Percentiles rank a stretch among this genome's conserved stretches.
phyloP scores from a whole-genome alignment of 1,284 basidiomycete species.

The Ustilago hordei region DNA sequence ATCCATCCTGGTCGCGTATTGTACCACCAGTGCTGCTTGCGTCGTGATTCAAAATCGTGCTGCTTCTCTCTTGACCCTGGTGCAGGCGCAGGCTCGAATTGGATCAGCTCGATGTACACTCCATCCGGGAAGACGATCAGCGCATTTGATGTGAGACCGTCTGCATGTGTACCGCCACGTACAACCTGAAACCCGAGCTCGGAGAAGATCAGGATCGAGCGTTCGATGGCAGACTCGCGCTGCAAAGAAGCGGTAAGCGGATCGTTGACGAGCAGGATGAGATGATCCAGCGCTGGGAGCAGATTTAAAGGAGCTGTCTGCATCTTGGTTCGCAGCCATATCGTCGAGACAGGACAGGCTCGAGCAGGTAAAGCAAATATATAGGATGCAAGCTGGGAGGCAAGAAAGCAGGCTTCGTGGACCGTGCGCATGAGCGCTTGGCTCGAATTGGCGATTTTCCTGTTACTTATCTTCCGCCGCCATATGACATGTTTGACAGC shows the following conservation, averaged over 20 bases:
- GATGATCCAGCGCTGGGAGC: conserved; percentile 55
- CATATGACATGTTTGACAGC: background rate
- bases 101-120: conserved; percentile 58
- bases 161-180: conserved; percentile 51
- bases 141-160: conserved; percentile 53
- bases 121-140: conserved; percentile 57
- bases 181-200: conserved; percentile 54
- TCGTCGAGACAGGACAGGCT: background rate
- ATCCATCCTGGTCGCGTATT: conserved; percentile 51
- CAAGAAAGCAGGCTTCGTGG: background rate
- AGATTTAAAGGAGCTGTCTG: conserved; percentile 7
- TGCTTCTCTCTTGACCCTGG: conserved; percentile 26
- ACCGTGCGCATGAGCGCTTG: conserved; percentile 2
- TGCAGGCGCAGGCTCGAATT: conserved; percentile 35
- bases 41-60: conserved; percentile 32
- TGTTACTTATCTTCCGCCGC: too few species aligned
- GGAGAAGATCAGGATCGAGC: conserved; percentile 39
- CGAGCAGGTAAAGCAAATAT: background rate
- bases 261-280: conserved; percentile 50
- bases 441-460: background rate
- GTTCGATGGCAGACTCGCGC: conserved; percentile 27
- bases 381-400: background rate
- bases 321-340: conserved; percentile 4
- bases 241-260: conserved; percentile 25
- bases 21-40: conserved; percentile 56